Base-by-base conservation (phyloP, 768 basidiomycete genomes). In the Collybiopsis luxurians region DNA sequence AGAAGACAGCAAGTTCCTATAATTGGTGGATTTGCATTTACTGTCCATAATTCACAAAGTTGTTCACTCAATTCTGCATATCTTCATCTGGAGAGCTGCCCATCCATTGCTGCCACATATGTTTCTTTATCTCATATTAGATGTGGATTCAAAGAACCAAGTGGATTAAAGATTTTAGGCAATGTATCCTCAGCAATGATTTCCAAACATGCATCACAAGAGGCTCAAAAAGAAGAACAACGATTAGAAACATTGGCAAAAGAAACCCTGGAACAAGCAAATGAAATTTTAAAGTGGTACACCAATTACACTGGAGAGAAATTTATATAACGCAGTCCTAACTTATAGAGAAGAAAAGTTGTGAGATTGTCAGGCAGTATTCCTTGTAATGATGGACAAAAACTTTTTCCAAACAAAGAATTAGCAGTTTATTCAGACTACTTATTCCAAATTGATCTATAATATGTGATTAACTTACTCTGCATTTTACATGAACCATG, bases 21-120 rank as follows among this genome's bases (percentile, higher is more conserved):
- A 19, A 60, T 60, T 23, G 50, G 50, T 5, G 57, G 42, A 21
- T 58, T 53, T 45, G 52, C 51, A 3, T 58, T 58, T 51, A 58
- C 57, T 23, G 40, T 45, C 3, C 57, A 58, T 43, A 58, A 58
- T 26, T 38, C 56, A 5, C 57, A 58, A 48, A 52, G 57, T 6
- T 4, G 57, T 17, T 45, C 57, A 4, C 44, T 58, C 21, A 45
- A 53, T 4, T 7, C 42, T 2, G 57, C 28, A 17, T 26, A 5
- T 10, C 39, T 53, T 23, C 39, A 58, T 43, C 26, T 58, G n/a
- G 48, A 47, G 3, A 58, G 56, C 34, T 52, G 49, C 27, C 23
- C 17, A 5, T 4, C 34, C 3, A 58, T 45, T 26, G 48, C 49
- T 19, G 43, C 48, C 12, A 23, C 50, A 6, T 58, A 58, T 31